These are phyloP conservation scores for Escovopsis weberi DNA, from an alignment of 2,329 filamentous ascomycete species.

Conservation along the genomic window DNA sequence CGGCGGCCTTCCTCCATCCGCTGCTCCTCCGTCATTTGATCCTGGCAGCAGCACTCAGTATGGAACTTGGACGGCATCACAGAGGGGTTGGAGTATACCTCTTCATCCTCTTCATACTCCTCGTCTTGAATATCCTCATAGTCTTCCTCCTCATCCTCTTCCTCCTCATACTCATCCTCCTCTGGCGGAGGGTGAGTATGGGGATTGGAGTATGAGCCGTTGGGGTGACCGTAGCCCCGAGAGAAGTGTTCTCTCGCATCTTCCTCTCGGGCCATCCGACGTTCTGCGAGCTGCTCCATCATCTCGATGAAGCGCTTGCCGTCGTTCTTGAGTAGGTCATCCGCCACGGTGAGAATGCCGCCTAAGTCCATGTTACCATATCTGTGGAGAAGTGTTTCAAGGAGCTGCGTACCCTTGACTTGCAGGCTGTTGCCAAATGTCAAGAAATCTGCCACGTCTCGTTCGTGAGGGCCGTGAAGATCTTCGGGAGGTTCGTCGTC, in stretches of 20 bases:
- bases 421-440: constrained; percentile 95
- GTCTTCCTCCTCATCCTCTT: constrained; percentile 47
- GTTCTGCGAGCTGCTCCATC: constrained; percentile 98
- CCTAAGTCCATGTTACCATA: constrained; percentile 47
- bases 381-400: constrained; percentile 28
- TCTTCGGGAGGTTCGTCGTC: constrained; percentile 56
- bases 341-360: constrained; percentile 95
- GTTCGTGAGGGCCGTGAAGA: constrained; percentile 47
- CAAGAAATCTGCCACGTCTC: constrained; percentile 74
- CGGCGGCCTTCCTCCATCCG: constrained; percentile 95
- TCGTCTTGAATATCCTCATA: constrained; percentile 49
- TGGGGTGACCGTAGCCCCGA: constrained; percentile 43
- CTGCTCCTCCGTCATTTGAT: constrained; percentile 94
- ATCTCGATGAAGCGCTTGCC: constrained; percentile 99
- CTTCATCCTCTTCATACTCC: constrained; percentile 68
- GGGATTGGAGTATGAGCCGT: constrained; percentile 41
- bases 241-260: constrained; percentile 54
- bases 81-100: constrained; percentile 41
- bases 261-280: constrained; percentile 91
- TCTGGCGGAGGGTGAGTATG: constrained; percentile 68
- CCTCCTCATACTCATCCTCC: constrained; percentile 60
- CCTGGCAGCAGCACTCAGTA: constrained; percentile 46
- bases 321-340: constrained; percentile 96
- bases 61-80: constrained; percentile 24
- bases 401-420: constrained; percentile 57